A percentile compares a stretch with the other conserved stretches of the same genome.
These are phyloP conservation scores for Geotrichum cucujoidarum DNA, from an alignment of 1,139 yeast genomes.

Conservation along the genomic window DNA sequence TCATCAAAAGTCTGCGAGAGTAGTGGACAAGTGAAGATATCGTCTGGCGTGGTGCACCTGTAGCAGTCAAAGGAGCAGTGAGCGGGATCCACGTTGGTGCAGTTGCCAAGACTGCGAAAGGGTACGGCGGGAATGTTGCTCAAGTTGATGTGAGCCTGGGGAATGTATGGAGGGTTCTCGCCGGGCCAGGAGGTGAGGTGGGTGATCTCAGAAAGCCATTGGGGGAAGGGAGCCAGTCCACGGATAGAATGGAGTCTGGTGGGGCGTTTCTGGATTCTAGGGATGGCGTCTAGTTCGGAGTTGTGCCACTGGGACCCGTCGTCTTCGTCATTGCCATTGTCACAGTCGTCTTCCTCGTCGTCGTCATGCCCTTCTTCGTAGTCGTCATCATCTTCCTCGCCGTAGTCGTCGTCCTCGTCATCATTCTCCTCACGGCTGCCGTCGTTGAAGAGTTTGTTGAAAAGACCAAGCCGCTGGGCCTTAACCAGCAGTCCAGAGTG, in stretches of 20 bases:
- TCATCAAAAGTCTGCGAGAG: constrained; percentile 90
- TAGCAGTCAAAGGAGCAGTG: constrained; percentile 84
- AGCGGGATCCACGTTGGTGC: constrained; percentile 45
- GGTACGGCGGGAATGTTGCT: constrained; percentile 46
- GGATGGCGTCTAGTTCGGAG: not conserved
- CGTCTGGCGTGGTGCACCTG: constrained; percentile 74
- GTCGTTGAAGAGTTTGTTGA: not conserved
- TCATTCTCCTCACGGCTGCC: not conserved
- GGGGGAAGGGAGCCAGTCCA: constrained; percentile 46
- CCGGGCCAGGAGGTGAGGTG: constrained; percentile 80
- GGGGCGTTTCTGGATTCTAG: not conserved
- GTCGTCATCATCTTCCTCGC: constrained; percentile 13
- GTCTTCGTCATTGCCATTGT: constrained; percentile 33
- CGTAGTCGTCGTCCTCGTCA: not conserved
- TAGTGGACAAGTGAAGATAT: constrained; percentile 63
- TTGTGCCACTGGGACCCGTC: constrained; percentile 31
- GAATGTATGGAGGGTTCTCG: constrained; percentile 77
- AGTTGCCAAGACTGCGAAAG: constrained; percentile 54
- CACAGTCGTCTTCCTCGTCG: constrained; percentile 27
- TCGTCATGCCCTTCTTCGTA: constrained; percentile 23
- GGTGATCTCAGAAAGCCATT: constrained; percentile 72
- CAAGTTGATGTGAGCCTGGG: constrained; percentile 65
- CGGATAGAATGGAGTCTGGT: constrained; percentile 8
- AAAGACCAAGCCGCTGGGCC: not conserved
- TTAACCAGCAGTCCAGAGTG: not conserved